A percentile compares a stretch with the other conserved stretches of the same genome.
Conservation (phyloP, 202 grass and related monocot species). For the Musa balbisiana region DNA sequence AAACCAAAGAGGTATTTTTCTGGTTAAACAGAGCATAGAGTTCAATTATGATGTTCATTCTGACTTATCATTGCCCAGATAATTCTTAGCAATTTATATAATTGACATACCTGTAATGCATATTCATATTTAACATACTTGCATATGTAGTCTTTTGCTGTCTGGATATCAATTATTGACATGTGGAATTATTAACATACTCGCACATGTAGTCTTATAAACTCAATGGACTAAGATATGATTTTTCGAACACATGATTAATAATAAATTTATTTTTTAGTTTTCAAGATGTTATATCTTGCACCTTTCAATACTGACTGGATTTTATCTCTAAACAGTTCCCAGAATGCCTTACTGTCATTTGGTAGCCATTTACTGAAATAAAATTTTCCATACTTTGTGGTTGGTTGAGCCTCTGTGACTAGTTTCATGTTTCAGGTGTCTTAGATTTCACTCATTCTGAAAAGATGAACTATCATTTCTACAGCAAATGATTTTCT, state of each 20-base stretch:
- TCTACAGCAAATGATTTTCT: too few species aligned
- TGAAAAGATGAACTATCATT: too few species aligned
- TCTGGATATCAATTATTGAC: background rate
- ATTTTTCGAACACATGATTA: background rate
- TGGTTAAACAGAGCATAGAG: background rate
- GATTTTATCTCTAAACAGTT: background rate
- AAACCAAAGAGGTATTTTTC: slow-evolving; percentile 61
- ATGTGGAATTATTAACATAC: too few species aligned
- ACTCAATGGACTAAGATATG: background rate
- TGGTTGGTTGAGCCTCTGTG: background rate
- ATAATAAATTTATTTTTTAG: too few species aligned
- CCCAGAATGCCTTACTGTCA: background rate
- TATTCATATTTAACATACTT: background rate
- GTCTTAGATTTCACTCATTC: too few species aligned
- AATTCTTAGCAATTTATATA: background rate
- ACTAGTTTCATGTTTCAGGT: background rate
- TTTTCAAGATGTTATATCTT: background rate
- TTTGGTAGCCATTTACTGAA: background rate
- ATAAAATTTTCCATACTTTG: background rate
- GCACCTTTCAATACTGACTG: background rate
- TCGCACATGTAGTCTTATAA: background rate
- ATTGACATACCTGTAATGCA: background rate
- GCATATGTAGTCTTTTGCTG: background rate
- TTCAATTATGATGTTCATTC: background rate
- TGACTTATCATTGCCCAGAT: background rate